A percentile compares a stretch with the other conserved stretches of the same genome.
Conservation (phyloP, 345 rosid species). For the Murraya paniculata region DNA sequence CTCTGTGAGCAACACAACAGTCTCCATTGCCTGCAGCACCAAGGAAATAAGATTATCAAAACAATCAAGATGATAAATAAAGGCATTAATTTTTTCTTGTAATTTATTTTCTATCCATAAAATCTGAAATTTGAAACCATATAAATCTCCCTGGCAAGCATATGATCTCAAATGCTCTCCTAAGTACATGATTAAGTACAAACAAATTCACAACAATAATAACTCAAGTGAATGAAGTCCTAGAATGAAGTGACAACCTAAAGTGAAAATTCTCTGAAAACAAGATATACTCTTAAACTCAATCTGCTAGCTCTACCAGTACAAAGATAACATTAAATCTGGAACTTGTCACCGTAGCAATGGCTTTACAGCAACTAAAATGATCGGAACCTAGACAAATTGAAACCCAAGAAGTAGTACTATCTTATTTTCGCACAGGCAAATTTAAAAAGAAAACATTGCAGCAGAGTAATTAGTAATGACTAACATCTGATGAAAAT, state of each 20-base stretch:
- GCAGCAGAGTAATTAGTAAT: background rate
- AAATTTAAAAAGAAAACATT: background rate
- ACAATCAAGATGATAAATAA: background rate
- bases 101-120: background rate
- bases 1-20: constrained; percentile 58
- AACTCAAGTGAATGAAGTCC: background rate
- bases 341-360: background rate
- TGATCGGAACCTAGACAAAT: background rate
- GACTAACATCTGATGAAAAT: background rate
- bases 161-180: background rate
- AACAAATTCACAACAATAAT: background rate
- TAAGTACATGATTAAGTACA: background rate
- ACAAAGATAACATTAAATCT: background rate
- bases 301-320: background rate
- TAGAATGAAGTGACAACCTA: background rate
- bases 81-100: background rate
- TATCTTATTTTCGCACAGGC: background rate
- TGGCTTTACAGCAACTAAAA: background rate
- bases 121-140: background rate
- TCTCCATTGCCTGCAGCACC: constrained; percentile 49
- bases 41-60: constrained; percentile 11
- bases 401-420: background rate
- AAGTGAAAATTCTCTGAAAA: background rate
- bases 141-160: background rate
- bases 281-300: background rate